Base-by-base conservation (phyloP, 352 stramenopile species). In the Peronospora farinosa region DNA sequence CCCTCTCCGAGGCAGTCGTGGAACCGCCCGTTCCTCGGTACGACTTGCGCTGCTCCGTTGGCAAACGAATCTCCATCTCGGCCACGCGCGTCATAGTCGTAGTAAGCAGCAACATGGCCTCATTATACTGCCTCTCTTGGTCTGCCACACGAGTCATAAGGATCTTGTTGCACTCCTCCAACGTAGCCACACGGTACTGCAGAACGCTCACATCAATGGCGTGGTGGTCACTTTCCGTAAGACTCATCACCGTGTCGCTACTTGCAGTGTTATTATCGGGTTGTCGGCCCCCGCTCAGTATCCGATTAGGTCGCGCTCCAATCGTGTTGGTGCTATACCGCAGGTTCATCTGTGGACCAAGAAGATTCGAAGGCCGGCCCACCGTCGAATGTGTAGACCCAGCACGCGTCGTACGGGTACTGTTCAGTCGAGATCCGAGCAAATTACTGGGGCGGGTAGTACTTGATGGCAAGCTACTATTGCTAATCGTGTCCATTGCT, bases 121-220 rank as follows among this genome's bases (percentile, higher is more conserved):
- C 77, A 43, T 86, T 80, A 65, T 92, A 89, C 56, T 92, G 82
- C 38, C 84, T 86, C 67, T 92, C 77, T 60, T 91, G 79, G 35
- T 89, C 74, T 0, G 63, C 61, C 33, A 90, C 63, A 16, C 79
- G 78, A 11, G 61, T 84, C 48, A 86, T 63, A 7, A 92, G 57
- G 36, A 77, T 56, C 44, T 84, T 80, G 72, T 92, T 92, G 55
- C 74, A 74, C 42, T 87, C 75, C 32, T 90, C 79, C 8, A 92
- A 58, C 31, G 63, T 67, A 13, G 51, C 51, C 25, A 92, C 64
- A 2, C 76, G 80, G 27, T 80, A 51, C 47, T 84, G 57, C 19
- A 89, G 52, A n/a, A 40, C 63, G 25, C 53, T 51, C 23, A 88
- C 64, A 37, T 90, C 79, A 21, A 57, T 59, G 8, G 66, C 30